These are phyloP conservation scores for Trichopus zeylanicus DNA, from an alignment of 116 monocot species.

Conservation along the genomic window DNA sequence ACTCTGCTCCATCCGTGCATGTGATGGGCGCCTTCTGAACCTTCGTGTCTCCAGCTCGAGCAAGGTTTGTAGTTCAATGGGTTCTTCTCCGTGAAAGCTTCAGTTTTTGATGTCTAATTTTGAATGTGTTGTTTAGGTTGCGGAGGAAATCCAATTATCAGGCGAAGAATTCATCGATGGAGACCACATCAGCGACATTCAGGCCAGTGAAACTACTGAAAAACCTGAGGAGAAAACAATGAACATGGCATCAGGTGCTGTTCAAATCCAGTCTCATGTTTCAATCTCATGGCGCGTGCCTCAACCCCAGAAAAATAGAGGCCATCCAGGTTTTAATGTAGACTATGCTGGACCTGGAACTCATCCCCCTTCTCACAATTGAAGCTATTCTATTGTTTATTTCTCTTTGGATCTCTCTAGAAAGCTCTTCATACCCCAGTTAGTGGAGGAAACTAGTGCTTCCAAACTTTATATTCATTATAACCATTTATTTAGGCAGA, in stretches of 20 bases:
- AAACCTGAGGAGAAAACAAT: too few species aligned
- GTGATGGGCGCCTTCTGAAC: constrained; percentile 16
- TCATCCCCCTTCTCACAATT: constrained; percentile 70
- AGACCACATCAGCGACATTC: neutral
- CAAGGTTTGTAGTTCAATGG: constrained; percentile 21
- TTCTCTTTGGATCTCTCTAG: neutral
- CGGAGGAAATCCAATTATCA: neutral
- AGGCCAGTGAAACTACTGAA: too few species aligned
- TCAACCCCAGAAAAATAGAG: neutral
- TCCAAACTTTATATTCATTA: too few species aligned
- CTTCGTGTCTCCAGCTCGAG: neutral
- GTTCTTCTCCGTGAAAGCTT: neutral
- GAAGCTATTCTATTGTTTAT: neutral
- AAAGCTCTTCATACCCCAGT: neutral
- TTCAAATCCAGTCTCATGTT: constrained; percentile 9
- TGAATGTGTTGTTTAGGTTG: neutral
- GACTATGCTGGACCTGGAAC: constrained; percentile 45
- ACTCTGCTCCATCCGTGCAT: constrained; percentile 20
- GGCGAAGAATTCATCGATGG: neutral
- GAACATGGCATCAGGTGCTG: constrained; percentile 4
- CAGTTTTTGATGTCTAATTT: neutral
- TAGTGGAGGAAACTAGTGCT: neutral
- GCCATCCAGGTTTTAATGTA: constrained; percentile 38
- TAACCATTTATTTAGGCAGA: too few species aligned
- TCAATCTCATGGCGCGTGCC: constrained; percentile 13